A percentile compares a stretch with the other conserved stretches of the same genome.
These are phyloP conservation scores for Thelonectria olida DNA, from an alignment of 2,329 filamentous ascomycete species.

Conservation along the genomic window DNA sequence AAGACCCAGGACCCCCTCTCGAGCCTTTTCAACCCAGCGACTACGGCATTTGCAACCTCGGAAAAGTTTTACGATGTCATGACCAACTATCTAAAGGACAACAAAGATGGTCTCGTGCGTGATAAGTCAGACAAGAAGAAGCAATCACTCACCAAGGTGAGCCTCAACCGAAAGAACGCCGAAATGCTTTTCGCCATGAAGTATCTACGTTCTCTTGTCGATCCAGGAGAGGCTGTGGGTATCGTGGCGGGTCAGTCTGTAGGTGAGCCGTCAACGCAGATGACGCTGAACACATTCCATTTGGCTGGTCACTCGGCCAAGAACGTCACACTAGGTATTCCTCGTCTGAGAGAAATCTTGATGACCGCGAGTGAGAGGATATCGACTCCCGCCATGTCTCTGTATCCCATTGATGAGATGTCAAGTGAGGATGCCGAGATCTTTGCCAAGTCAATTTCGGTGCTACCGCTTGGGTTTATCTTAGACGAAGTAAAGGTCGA, in stretches of 20 bases:
- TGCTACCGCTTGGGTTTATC: slow-evolving; percentile 83
- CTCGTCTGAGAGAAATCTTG: slow-evolving; percentile 93
- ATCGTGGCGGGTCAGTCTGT: slow-evolving; percentile 97
- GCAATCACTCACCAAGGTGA: slow-evolving; percentile 45
- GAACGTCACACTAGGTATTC: slow-evolving; percentile 99
- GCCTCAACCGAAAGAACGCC: slow-evolving; percentile 75
- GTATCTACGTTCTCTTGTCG: slow-evolving; percentile 90
- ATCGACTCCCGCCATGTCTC: slow-evolving; percentile 89
- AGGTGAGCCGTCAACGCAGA: slow-evolving; percentile 97
- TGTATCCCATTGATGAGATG: slow-evolving; percentile 79
- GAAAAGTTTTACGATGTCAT: slow-evolving; percentile 82
- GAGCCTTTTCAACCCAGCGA: slow-evolving; percentile 77
- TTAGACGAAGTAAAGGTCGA: slow-evolving; percentile 83
- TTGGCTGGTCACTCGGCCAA: slow-evolving; percentile 97
- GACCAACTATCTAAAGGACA: slow-evolving; percentile 80
- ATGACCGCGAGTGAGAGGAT: slow-evolving; percentile 95
- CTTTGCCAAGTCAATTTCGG: slow-evolving; percentile 93
- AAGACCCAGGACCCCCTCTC: slow-evolving; percentile 80
- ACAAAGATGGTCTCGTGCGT: slow-evolving; percentile 68
- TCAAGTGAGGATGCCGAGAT: slow-evolving; percentile 73
- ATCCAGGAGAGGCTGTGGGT: slow-evolving; percentile 95
- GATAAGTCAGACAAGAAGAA: slow-evolving; percentile 53
- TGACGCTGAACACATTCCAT: slow-evolving; percentile 99
- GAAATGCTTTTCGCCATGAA: slow-evolving; percentile 89
- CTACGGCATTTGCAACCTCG: slow-evolving; percentile 85